These are phyloP conservation scores for Fusarium austroafricanum DNA, from an alignment of 2,329 filamentous ascomycete genomes.

Conservation along the genomic window DNA sequence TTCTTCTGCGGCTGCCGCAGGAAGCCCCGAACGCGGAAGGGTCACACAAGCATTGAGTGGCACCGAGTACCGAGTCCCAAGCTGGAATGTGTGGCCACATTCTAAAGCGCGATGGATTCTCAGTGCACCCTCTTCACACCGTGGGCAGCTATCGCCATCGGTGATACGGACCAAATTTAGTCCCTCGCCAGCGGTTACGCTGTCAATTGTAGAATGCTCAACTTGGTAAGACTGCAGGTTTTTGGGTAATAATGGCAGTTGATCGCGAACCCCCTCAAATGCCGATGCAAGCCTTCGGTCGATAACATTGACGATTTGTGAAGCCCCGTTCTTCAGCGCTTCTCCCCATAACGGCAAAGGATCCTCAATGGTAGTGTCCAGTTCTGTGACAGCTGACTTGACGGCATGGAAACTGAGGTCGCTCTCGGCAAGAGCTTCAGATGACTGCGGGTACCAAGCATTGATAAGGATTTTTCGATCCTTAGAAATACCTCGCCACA, in stretches of 20 bases:
- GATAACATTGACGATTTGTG: slow-evolving; percentile 51
- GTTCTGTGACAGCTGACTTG: slow-evolving; percentile 71
- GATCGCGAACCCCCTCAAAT: slow-evolving; percentile 41
- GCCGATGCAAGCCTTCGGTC: slow-evolving; percentile 48
- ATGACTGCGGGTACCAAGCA: slow-evolving; percentile 70
- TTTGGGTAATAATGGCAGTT: slow-evolving; percentile 45
- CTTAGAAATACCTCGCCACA: slow-evolving; percentile 74
- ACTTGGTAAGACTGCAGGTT: slow-evolving; percentile 24
- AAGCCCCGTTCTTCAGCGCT: slow-evolving; percentile 43
- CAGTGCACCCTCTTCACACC: slow-evolving; percentile 73
- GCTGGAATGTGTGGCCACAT: slow-evolving; percentile 93
- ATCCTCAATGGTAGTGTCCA: slow-evolving; percentile 78
- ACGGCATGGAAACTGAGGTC: slow-evolving; percentile 68
- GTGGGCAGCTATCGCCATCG: slow-evolving; percentile 78
- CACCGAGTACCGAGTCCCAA: slow-evolving; percentile 87
- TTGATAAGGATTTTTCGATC: slow-evolving; percentile 77
- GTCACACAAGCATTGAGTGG: slow-evolving; percentile 75
- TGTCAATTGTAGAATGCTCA: slow-evolving; percentile 37
- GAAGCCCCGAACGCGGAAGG: slow-evolving; percentile 42
- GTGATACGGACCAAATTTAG: slow-evolving; percentile 74
- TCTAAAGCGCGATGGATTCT: slow-evolving; percentile 81
- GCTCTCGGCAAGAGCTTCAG: slow-evolving; percentile 42
- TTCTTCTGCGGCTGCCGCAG: slow-evolving; percentile 19
- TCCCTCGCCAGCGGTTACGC: slow-evolving; percentile 52
- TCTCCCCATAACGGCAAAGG: slow-evolving; percentile 64